phyloP scores from a whole-genome alignment of 2,329 filamentous ascomycete species.

The Ascochyta lentis region DNA sequence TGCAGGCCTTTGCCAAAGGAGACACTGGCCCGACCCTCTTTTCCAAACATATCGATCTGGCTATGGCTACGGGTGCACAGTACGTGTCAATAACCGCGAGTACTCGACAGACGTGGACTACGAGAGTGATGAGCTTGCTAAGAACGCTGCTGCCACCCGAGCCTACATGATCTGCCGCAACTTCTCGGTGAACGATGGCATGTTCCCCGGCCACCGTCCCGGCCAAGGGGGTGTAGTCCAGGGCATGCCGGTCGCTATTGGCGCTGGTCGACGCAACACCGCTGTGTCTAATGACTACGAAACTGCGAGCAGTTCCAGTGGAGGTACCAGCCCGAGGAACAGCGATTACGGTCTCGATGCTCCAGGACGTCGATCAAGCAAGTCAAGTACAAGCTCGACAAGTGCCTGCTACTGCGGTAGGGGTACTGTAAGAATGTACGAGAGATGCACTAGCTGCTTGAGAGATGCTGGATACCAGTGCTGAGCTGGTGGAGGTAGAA shows the following conservation, averaged over 20 bases:
- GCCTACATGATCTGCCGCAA: constrained; percentile 98
- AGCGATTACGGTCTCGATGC: constrained; percentile 54
- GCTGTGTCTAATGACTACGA: constrained; percentile 58
- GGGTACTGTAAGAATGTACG: constrained; percentile 50
- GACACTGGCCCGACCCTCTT: constrained; percentile 88
- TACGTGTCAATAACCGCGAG: constrained; percentile 94
- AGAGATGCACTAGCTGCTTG: constrained; percentile 53
- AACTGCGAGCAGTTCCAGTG: constrained; percentile 59
- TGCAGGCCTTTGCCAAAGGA: constrained; percentile 88
- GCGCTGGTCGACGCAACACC: constrained; percentile 62
- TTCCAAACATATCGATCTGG: constrained; percentile 82
- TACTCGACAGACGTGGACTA: constrained; percentile 91
- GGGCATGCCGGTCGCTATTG: constrained; percentile 69
- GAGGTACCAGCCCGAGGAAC: constrained; percentile 62
- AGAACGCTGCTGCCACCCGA: constrained; percentile 92
- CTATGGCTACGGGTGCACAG: constrained; percentile 84
- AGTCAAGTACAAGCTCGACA: constrained; percentile 38
- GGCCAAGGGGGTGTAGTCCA: constrained; percentile 63
- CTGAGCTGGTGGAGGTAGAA: constrained; percentile 9
- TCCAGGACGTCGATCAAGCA: constrained; percentile 43
- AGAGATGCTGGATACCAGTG: constrained; percentile 50
- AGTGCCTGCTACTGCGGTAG: constrained; percentile 48
- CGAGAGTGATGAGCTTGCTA: constrained; percentile 80
- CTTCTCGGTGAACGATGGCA: constrained; percentile 95
- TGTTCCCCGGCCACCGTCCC: constrained; percentile 68